These are phyloP conservation scores for Mimosa bimucronata DNA, from an alignment of 306 rosid species.

Conservation along the genomic window DNA sequence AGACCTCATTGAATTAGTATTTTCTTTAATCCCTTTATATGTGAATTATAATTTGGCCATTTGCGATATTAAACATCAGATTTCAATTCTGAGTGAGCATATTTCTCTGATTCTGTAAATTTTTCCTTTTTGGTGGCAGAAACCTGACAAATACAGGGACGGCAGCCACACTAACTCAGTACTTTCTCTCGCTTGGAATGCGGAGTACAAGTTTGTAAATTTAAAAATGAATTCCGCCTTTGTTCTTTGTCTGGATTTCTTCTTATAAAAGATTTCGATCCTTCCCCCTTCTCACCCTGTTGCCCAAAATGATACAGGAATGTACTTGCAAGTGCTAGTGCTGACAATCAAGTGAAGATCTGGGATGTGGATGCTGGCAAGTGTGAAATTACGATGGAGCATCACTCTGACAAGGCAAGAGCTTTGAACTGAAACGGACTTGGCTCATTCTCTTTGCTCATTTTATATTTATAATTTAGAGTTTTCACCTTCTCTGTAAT, in stretches of 20 bases:
- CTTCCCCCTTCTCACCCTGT: constrained; percentile 10
- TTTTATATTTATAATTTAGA: background rate
- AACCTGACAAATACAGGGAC: constrained; percentile 68
- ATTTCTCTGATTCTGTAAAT: constrained; percentile 34
- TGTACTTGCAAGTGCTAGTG: constrained; percentile 94
- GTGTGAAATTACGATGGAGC: constrained; percentile 79
- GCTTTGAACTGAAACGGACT: constrained; percentile 2
- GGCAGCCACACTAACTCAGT: constrained; percentile 85
- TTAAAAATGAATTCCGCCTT: constrained; percentile 18
- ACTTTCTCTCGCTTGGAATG: constrained; percentile 96
- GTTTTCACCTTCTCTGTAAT: background rate
- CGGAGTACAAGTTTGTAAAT: constrained; percentile 72
- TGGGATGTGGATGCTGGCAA: constrained; percentile 85
- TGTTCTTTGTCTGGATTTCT: constrained; percentile 32
- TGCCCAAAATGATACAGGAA: constrained; percentile 54
- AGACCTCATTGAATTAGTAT: background rate
- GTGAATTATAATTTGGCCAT: background rate
- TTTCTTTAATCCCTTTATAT: background rate
- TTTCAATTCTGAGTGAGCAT: constrained; percentile 1
- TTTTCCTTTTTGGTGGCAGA: constrained; percentile 48
- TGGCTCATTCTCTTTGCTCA: background rate
- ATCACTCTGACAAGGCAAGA: constrained; percentile 84
- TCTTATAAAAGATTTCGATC: background rate
- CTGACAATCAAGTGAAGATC: constrained; percentile 81
- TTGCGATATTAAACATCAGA: constrained; percentile 14